Conservation (phyloP, 2,329 filamentous ascomycete species). For the Nemania sp. region DNA sequence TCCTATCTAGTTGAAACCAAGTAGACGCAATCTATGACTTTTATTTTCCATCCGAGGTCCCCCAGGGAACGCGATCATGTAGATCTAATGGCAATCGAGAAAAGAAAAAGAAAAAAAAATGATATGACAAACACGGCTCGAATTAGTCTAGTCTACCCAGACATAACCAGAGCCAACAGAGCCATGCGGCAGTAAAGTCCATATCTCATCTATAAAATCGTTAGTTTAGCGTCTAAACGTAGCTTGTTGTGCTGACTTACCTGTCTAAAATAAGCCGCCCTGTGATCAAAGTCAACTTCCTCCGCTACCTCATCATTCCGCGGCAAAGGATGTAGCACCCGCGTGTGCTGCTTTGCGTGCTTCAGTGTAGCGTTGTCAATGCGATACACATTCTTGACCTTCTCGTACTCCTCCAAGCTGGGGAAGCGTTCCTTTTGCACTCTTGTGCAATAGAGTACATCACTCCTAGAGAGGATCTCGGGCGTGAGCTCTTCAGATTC, state of each 20-base stretch:
- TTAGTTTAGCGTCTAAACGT: constrained; percentile 54
- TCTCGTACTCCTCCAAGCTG: constrained; percentile 83
- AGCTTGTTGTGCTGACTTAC: constrained; percentile 68
- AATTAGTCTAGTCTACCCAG: constrained; percentile 48
- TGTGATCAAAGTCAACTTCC: constrained; percentile 97
- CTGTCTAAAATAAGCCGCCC: constrained; percentile 99
- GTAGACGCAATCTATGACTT: constrained; percentile 37
- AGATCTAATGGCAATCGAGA: neutral
- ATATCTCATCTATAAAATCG: constrained; percentile 83
- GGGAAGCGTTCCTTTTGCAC: constrained; percentile 97
- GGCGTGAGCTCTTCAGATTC: constrained; percentile 85
- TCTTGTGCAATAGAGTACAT: constrained; percentile 96
- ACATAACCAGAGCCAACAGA: constrained; percentile 92
- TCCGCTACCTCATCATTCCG: constrained; percentile 93
- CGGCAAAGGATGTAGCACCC: constrained; percentile 95
- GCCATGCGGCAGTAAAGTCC: constrained; percentile 99
- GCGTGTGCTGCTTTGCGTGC: constrained; percentile 91
- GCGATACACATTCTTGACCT: constrained; percentile 87
- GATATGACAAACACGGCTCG: neutral
- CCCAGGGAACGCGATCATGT: constrained; percentile 28
- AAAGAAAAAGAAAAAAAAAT: neutral
- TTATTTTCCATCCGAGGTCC: constrained; percentile 37
- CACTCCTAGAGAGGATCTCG: constrained; percentile 85
- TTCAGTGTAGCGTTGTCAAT: constrained; percentile 92
- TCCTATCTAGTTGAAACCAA: constrained; percentile 48